Evolutionary conservation across 108 stramenopile species (phyloP).

Genomic region (Fragilaria radians): DNA sequence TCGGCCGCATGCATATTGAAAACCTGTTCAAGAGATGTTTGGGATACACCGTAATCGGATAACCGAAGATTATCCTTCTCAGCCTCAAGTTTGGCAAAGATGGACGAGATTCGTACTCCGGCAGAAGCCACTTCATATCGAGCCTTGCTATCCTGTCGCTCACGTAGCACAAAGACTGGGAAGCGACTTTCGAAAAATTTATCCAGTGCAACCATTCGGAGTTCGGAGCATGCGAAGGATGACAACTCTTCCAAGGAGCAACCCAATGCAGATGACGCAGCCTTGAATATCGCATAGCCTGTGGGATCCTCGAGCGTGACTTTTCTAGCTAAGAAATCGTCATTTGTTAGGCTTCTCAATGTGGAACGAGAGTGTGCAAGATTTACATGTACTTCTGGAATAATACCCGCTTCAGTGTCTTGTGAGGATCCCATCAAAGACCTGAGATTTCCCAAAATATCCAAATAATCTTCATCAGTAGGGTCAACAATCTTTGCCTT

Average conservation of each 20-base stretch:
- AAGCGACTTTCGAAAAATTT: constrained; percentile 46
- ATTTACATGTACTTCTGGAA: constrained; percentile 34
- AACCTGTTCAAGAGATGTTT: constrained; percentile 70
- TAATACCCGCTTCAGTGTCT: constrained; percentile 10
- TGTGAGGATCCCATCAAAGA: background rate
- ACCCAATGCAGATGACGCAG: constrained; percentile 42
- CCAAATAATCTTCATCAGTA: constrained; percentile 31
- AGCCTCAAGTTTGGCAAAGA: constrained; percentile 64
- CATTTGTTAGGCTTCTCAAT: constrained; percentile 23
- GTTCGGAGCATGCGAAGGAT: constrained; percentile 48
- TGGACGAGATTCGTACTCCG: constrained; percentile 46
- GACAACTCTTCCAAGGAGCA: constrained; percentile 49
- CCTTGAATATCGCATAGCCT: constrained; percentile 55
- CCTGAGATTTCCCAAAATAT: constrained; percentile 9
- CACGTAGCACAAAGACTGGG: constrained; percentile 48
- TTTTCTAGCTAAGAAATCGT: constrained; percentile 41
- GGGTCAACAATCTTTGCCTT: constrained; percentile 43
- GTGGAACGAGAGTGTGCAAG: constrained; percentile 33
- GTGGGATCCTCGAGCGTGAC: constrained; percentile 32
- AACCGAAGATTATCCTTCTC: constrained; percentile 51
- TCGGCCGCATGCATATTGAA: constrained; percentile 60
- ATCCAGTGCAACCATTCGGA: constrained; percentile 47
- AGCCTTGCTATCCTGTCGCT: constrained; percentile 71
- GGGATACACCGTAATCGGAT: constrained; percentile 68
- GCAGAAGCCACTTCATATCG: constrained; percentile 62